Conservation (phyloP, 495 filamentous ascomycete genomes). For the Lineolata rhizophorae region DNA sequence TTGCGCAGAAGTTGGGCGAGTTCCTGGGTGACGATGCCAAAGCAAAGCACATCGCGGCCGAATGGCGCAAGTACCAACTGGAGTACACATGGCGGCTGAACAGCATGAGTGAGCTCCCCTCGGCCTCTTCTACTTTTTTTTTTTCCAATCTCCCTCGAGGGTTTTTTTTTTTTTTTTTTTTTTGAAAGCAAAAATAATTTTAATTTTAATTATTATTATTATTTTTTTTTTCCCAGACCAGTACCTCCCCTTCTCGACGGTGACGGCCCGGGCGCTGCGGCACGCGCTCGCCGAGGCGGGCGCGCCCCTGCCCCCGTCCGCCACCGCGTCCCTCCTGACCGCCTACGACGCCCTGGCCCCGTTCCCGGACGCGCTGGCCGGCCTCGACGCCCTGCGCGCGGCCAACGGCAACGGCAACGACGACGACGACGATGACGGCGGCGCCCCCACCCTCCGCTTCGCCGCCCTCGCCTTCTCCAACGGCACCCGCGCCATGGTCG, state of each 20-base stretch:
- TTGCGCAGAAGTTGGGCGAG: constrained; percentile 27
- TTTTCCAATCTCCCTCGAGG: constrained; percentile 6
- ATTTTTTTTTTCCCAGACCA: too few species aligned
- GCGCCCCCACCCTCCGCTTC: constrained; percentile 18
- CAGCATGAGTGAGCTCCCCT: constrained; percentile 39
- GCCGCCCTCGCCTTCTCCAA: constrained; percentile 55
- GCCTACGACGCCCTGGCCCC: constrained; percentile 47
- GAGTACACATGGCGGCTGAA: constrained; percentile 71
- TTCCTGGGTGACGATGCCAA: constrained; percentile 31
- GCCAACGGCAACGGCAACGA: too few species aligned
- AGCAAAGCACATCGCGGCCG: constrained; percentile 29
- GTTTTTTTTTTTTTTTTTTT: too few species aligned
- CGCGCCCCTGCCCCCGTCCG: constrained; percentile 19
- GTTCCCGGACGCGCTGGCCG: constrained; percentile 43
- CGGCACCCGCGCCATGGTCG: constrained; percentile 42
- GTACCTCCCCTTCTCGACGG: constrained; percentile 40
- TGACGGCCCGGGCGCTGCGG: constrained; percentile 38
- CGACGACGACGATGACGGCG: too few species aligned
- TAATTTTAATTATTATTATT: too few species aligned
- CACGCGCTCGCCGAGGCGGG: constrained; percentile 40
- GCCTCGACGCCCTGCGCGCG: constrained; percentile 26
- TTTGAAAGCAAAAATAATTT: too few species aligned
- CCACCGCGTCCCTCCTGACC: constrained; percentile 29
- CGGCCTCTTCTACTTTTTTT: not conserved
- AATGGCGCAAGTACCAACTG: constrained; percentile 43